phyloP scores from a whole-genome alignment of 768 basidiomycete genomes.

The Antrodiella citrinella region DNA sequence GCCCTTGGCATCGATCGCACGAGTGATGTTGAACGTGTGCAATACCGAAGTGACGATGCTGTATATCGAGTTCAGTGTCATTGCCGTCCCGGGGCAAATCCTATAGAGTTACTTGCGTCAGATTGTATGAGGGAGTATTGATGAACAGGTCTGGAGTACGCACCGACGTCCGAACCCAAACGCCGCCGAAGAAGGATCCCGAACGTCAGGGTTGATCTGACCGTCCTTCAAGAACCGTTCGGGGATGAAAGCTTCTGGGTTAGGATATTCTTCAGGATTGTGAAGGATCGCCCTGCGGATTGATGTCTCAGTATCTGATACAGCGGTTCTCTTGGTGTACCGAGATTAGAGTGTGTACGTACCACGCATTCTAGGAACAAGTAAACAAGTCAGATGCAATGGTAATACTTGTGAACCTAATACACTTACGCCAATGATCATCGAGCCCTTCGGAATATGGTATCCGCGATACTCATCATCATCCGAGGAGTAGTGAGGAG shows the following conservation, averaged over 20 bases:
- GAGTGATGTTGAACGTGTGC: not conserved
- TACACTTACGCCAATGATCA: constrained; percentile 1
- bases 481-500: not conserved
- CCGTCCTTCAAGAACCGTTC: constrained; percentile 14
- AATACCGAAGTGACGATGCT: not conserved
- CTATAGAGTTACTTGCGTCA: not conserved
- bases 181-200: constrained; percentile 11
- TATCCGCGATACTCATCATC: constrained; percentile 5
- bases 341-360: no score
- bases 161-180: constrained; percentile 25
- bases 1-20: not conserved
- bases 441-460: constrained; percentile 1
- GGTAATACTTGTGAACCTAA: not conserved
- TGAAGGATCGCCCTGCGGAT: constrained; percentile 14
- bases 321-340: no score
- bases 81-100: not conserved
- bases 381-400: not conserved
- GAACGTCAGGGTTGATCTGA: constrained; percentile 10
- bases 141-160: not conserved
- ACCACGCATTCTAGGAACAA: not conserved
- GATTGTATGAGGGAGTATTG: not conserved
- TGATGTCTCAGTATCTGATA: no score
- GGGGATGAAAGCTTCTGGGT: constrained; percentile 15
- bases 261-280: constrained; percentile 11
- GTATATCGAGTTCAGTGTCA: not conserved